Percentiles rank a stretch among this genome's conserved stretches.
Evolutionary conservation across 2,329 filamentous ascomycete genomes (phyloP).

Genomic region (Knufia petricola): DNA sequence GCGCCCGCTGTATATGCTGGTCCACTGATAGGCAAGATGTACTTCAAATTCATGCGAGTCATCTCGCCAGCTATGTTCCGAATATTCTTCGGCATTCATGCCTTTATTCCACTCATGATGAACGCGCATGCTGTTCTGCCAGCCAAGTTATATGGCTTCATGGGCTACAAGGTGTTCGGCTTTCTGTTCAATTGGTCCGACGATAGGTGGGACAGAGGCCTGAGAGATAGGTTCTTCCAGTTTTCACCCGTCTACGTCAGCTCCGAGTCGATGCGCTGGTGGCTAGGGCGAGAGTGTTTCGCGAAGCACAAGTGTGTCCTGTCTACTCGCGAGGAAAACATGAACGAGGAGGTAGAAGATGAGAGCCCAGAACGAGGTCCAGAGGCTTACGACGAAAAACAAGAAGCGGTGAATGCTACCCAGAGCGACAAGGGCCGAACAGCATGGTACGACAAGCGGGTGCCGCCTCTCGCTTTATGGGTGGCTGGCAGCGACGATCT

Average conservation of each 20-base stretch:
- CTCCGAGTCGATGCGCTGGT: constrained; percentile 88
- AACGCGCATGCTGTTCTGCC: constrained; percentile 61
- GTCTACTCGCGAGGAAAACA: constrained; percentile 61
- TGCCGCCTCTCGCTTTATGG: constrained; percentile 81
- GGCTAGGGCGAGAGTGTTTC: constrained; percentile 82
- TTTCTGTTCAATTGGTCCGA: constrained; percentile 88
- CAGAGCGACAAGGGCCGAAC: constrained; percentile 26
- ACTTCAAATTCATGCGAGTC: constrained; percentile 82
- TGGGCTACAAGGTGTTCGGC: constrained; percentile 82
- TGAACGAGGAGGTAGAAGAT: constrained; percentile 45
- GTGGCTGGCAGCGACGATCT: constrained; percentile 73
- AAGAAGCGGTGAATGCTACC: background rate
- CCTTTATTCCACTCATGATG: constrained; percentile 93
- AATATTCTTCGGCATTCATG: constrained; percentile 78
- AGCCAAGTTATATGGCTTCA: constrained; percentile 60
- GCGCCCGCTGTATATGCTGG: constrained; percentile 87
- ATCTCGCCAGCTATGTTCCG: constrained; percentile 70
- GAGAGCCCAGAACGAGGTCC: constrained; percentile 21
- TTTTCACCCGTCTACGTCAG: constrained; percentile 87
- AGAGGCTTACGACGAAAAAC: constrained; percentile 1
- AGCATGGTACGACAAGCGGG: constrained; percentile 73
- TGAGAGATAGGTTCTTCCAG: constrained; percentile 77
- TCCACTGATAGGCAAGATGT: constrained; percentile 72
- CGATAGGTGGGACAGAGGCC: constrained; percentile 67
- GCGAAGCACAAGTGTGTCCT: constrained; percentile 78